These are phyloP conservation scores for Picochlorum sp. DNA, from an alignment of 139 green algal genomes.

Conservation along the genomic window DNA sequence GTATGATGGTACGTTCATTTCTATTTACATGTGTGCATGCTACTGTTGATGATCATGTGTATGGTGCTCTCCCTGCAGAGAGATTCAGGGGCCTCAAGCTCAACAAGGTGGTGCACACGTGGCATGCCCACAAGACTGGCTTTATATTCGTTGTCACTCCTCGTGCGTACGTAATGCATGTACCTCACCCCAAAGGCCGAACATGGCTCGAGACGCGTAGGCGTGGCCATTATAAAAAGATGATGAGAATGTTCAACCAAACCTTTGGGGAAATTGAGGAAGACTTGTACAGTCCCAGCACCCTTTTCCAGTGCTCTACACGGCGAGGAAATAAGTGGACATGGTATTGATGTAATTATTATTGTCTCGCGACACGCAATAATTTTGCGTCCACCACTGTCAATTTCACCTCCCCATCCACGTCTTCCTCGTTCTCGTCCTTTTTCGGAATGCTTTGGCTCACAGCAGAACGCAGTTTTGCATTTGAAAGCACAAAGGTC, in stretches of 20 bases:
- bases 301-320: conserved; percentile 9
- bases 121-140: conserved; percentile 25
- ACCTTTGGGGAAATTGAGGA: conserved; percentile 15
- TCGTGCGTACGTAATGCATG: conserved; percentile 24
- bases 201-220: conserved; percentile 18
- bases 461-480: conserved; percentile 17
- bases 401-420: conserved; percentile 19
- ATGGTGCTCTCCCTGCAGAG: conserved; percentile 1
- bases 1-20: conserved; percentile 23
- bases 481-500: conserved; percentile 40
- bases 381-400: conserved; percentile 26
- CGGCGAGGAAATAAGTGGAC: conserved; percentile 2
- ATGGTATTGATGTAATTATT: neutral
- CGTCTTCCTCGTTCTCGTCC: conserved; percentile 21
- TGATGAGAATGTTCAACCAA: conserved; percentile 22
- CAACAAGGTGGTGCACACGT: conserved; percentile 23
- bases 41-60: too few species aligned
- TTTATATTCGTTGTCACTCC: conserved; percentile 22
- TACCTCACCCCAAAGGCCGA: conserved; percentile 17
- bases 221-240: conserved; percentile 26
- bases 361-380: neutral
- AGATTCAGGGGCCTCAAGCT: conserved; percentile 34
- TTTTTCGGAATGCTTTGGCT: conserved; percentile 6
- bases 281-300: conserved; percentile 19
- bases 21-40: conserved; percentile 7